phyloP scores from a whole-genome alignment of 1,284 basidiomycete species.

The Anthracocystis walkeri region DNA sequence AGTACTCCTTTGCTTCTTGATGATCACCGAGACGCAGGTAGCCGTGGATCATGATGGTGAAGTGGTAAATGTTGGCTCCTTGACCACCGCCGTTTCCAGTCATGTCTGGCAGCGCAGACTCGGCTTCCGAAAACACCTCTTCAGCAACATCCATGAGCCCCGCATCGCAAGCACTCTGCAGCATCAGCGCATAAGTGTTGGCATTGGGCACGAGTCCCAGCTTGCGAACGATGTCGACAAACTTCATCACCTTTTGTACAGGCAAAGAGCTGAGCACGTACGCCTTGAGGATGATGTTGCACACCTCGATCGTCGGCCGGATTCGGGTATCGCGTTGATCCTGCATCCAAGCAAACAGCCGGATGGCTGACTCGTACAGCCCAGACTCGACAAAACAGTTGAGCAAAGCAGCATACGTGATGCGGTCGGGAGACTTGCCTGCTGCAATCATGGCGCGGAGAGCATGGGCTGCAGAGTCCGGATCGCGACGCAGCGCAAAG shows the following conservation, averaged over 20 bases:
- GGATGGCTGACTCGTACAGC: conserved; percentile 81
- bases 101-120: conserved; percentile 30
- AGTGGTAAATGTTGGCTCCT: conserved; percentile 73
- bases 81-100: conserved; percentile 26
- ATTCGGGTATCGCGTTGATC: conserved; percentile 30
- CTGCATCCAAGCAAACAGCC: conserved; percentile 78
- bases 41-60: conserved; percentile 87
- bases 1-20: conserved; percentile 76
- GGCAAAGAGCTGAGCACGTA: conserved; percentile 85
- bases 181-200: conserved; percentile 80
- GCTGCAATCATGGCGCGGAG: conserved; percentile 75
- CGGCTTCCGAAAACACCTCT: conserved; percentile 74
- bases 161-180: conserved; percentile 86
- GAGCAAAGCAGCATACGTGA: conserved; percentile 76
- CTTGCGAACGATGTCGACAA: conserved; percentile 77
- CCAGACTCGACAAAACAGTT: conserved; percentile 85
- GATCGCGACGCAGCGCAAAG: conserved; percentile 78
- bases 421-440: conserved; percentile 60
- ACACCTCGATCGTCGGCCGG: conserved; percentile 50
- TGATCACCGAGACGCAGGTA: conserved; percentile 77
- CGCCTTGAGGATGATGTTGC: conserved; percentile 82
- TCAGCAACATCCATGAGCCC: conserved; percentile 78
- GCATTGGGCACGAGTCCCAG: conserved; percentile 75
- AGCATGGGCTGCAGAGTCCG: conserved; percentile 77
- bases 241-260: conserved; percentile 76